Evolutionary conservation across 805 yeast species (phyloP), one percentile per base, ranked within the genome.

Genomic region (Yamadazyma scolyti): DNA sequence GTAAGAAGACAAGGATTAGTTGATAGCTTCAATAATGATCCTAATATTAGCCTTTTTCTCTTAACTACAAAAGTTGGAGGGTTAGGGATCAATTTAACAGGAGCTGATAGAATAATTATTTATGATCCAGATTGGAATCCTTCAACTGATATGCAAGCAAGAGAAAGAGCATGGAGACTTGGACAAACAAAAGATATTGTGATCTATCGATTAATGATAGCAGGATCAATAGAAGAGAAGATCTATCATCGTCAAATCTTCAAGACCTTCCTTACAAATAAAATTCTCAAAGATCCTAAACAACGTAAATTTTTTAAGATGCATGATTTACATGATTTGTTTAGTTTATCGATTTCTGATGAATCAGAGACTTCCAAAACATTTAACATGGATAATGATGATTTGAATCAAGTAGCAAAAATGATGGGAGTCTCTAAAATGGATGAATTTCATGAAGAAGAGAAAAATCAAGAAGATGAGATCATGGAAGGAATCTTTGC

Each of bases 61-160:
- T 61, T 93, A 22, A 93, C 98, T 0, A 93, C 98, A 0, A 76
- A 90, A 48, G 98, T 93, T 5, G 98, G 98, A 13, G 98, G 98
- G 0, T 62, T 93, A 23, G 98, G 98, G 13, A 85, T 90, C 2
- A 90, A 90, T 54, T 56, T 90, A 27, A 90, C 96, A 0, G 97
- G 97, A 3, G 97, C 98, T 0, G 88, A 88, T 43, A 63, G 97
- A 26, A 96, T 90, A 9, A 86, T 90, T 14, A 90, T 90, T 10
- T 90, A 74, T 52, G 98, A 90, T 49, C 98, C 98, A 0, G 97
- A 93, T 57, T 90, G 98, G 98, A 90, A 90, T 50, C 98, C 98
- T 1, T 87, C 96, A 1, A 93, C 97, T 0, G 98, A 90, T 61
- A 71, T 89, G 37, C 98, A 90, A 57, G 98, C 98, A 0, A 68